These are phyloP conservation scores for Lasiosphaeria ovina DNA, from an alignment of 495 filamentous ascomycete genomes.

Conservation along the genomic window DNA sequence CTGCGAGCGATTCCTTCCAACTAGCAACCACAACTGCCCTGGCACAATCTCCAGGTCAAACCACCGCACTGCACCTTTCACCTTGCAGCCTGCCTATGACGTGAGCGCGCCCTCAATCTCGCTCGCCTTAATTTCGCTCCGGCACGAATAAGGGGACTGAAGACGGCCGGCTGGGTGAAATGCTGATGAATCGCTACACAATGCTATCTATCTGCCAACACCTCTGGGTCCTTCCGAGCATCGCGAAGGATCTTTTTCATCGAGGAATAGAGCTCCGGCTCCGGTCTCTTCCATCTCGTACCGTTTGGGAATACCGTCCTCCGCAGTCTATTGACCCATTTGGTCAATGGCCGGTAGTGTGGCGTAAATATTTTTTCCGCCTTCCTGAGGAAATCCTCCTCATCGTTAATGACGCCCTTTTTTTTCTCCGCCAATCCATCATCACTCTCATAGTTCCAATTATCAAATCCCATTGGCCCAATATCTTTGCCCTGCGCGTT, in stretches of 20 bases:
- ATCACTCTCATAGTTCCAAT: conserved; percentile 26
- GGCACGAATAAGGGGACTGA: too few relatives aligned
- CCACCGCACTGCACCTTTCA: too few relatives aligned
- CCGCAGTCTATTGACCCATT: conserved; percentile 32
- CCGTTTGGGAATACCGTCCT: conserved; percentile 31
- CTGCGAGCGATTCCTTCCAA: too few relatives aligned
- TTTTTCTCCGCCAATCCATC: conserved; percentile 10
- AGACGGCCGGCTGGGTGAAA: too few relatives aligned
- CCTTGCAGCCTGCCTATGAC: too few relatives aligned
- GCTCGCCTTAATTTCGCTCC: too few relatives aligned
- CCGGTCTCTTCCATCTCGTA: conserved; percentile 23
- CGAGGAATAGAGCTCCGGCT: conserved; percentile 21
- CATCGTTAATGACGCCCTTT: conserved; percentile 14
- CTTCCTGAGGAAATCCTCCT: conserved; percentile 33
- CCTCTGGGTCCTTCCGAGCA: conserved; percentile 20
- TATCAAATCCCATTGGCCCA: conserved; percentile 21
- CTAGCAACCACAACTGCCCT: too few relatives aligned
- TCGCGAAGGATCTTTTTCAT: conserved; percentile 25
- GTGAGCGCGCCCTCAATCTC: too few relatives aligned
- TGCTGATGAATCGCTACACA: too few relatives aligned
- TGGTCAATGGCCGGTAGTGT: conserved; percentile 17
- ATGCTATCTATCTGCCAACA: neutral
- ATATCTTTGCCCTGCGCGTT: conserved; percentile 25
- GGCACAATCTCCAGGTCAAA: too few relatives aligned
- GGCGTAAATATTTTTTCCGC: conserved; percentile 31